Percentiles rank a stretch among this genome's conserved stretches.
phyloP scores from a whole-genome alignment of 495 filamentous ascomycete species.

The Talaromyces ruber region DNA sequence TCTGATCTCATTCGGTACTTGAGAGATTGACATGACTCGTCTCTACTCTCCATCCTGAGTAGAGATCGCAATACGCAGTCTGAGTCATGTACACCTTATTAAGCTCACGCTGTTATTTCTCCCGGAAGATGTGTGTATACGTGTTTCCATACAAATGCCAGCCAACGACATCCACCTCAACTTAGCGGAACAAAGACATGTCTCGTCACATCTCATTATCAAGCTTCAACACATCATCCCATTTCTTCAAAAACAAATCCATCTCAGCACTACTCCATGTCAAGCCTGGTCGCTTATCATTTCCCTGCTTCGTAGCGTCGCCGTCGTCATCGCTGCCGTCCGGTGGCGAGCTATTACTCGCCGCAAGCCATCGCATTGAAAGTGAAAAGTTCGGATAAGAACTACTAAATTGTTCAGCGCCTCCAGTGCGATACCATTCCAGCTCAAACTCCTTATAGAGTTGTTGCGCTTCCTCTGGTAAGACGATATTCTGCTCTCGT shows the following conservation, averaged over 20 bases:
- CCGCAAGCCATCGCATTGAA: not conserved
- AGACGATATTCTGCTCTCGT: slow-evolving; percentile 46
- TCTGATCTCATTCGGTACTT: not conserved
- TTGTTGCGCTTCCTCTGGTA: slow-evolving; percentile 50
- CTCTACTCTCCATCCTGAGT: not conserved
- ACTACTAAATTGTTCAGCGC: slow-evolving; percentile 11
- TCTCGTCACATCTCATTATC: slow-evolving; percentile 1
- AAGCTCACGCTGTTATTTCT: not conserved
- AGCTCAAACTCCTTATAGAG: slow-evolving; percentile 33
- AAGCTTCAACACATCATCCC: slow-evolving; percentile 10
- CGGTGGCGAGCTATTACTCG: not conserved
- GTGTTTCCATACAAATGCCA: not conserved
- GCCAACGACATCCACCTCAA: not conserved
- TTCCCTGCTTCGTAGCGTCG: not conserved
- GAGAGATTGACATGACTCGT: not conserved
- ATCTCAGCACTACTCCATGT: slow-evolving; percentile 5
- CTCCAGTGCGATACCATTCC: slow-evolving; percentile 5
- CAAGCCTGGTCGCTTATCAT: not conserved
- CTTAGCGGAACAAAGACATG: not conserved
- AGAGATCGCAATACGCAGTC: not conserved
- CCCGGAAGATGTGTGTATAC: not conserved
- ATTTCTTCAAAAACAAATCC: slow-evolving; percentile 14
- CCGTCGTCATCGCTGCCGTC: not conserved
- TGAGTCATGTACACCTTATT: not conserved
- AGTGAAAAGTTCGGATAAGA: slow-evolving; percentile 13